These are phyloP conservation scores for Gynandropsis gynandra DNA, from an alignment of 345 rosid genomes.

Conservation along the genomic window DNA sequence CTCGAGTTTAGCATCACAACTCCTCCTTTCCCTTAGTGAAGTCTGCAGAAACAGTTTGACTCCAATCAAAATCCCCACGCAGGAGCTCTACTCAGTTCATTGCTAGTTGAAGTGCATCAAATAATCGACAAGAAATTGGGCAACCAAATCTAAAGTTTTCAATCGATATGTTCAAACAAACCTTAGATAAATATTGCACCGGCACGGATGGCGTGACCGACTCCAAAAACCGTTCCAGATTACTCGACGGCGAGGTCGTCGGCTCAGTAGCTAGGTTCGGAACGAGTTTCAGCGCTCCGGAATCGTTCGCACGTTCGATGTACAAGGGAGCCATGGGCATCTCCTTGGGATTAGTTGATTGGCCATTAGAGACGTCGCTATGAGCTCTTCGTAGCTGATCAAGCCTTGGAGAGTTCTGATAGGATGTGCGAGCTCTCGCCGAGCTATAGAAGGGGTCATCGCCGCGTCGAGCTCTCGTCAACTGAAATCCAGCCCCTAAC, in stretches of 20 bases:
- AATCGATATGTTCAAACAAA: slow-evolving; percentile 16
- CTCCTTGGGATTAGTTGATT: slow-evolving; percentile 22
- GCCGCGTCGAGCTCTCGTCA: slow-evolving; percentile 31
- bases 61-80: neutral
- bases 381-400: slow-evolving; percentile 40
- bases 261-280: slow-evolving; percentile 21
- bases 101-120: too few relatives aligned
- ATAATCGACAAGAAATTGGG: neutral
- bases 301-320: slow-evolving; percentile 23
- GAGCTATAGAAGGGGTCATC: slow-evolving; percentile 41
- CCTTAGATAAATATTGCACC: slow-evolving; percentile 47
- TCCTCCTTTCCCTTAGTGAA: slow-evolving; percentile 31
- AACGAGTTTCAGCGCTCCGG: slow-evolving; percentile 20
- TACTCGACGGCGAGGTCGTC: slow-evolving; percentile 27
- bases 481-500: slow-evolving; percentile 40
- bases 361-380: slow-evolving; percentile 28
- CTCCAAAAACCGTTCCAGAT: slow-evolving; percentile 45
- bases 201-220: slow-evolving; percentile 49
- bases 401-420: slow-evolving; percentile 27
- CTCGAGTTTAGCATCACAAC: slow-evolving; percentile 29
- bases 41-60: slow-evolving; percentile 28
- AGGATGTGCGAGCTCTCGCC: slow-evolving; percentile 31
- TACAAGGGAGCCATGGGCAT: slow-evolving; percentile 4
- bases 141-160: neutral
- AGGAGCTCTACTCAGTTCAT: too few relatives aligned